Base-by-base conservation (phyloP, 805 yeast genomes). In the Suhomyces emberorum region DNA sequence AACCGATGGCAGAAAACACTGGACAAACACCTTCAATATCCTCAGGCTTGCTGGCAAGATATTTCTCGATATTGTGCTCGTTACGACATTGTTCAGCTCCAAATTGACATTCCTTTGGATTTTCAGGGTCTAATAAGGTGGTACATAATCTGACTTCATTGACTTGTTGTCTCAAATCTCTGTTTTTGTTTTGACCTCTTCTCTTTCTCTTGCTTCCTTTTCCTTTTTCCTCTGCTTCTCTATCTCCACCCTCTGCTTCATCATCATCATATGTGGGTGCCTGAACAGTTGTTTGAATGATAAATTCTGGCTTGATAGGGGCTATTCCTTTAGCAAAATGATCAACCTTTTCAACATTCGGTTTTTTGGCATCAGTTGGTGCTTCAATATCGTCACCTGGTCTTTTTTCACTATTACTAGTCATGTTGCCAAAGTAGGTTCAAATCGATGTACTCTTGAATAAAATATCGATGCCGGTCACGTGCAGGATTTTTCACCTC, bases 1-100 rank as follows among this genome's bases (percentile, higher is more conserved):
- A 81, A 0, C 99, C 99, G 23, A 87, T 67, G 1, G 84, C 82
- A 22, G 66, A 67, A 54, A 65, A 88, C 3, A 87, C 96, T 0
- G 98, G 98, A 61, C 99, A 93, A 1, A 52, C 52, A 0, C 95
- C 95, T 7, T 71, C 76, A 15, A 87, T 63, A 55, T 93, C 98
- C 0, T 62, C 70, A 1, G 79, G 83, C 57, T 93, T 91, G 16
- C 74, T 57, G 0, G 54, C 62, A 20, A 93, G 57, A 51, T 88
- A 93, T 31, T 59, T 68, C 3, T 69, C 72, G 16, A 88, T 55
- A 61, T 88, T 83, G 63, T 93, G 99, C 31, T 79, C 76, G 54
- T 71, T 83, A 41, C 82, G 73, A 66, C 99, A 93, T 32, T 65
- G 67, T 12, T 74, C 83, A 9, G 79, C 75, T 11, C 91, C 93